phyloP scores from a whole-genome alignment of 768 basidiomycete species.

The Sarcodon aspratus region DNA sequence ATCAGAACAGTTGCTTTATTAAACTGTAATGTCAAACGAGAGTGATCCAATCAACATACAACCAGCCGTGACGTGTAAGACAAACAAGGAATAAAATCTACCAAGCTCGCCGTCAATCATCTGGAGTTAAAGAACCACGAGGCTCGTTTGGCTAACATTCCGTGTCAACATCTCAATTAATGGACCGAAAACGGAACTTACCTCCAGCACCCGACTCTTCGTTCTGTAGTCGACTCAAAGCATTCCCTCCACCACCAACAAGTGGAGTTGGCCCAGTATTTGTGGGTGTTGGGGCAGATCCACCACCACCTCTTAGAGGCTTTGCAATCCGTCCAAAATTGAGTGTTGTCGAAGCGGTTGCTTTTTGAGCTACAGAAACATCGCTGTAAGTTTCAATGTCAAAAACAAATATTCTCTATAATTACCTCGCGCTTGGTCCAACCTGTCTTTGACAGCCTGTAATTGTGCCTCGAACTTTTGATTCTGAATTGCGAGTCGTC shows the following conservation, averaged over 20 bases:
- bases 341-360: constrained; percentile 55
- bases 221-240: constrained; percentile 64
- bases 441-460: constrained; percentile 81
- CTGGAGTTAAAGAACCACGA: constrained; percentile 91
- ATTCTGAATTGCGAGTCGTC: constrained; percentile 84
- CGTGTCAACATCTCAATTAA: constrained; percentile 5
- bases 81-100: neutral
- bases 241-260: constrained; percentile 43
- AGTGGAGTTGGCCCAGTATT: constrained; percentile 28
- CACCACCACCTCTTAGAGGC: constrained; percentile 86
- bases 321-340: constrained; percentile 95
- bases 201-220: constrained; percentile 44
- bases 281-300: constrained; percentile 27
- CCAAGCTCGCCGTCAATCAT: constrained; percentile 21
- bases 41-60: no score
- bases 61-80: neutral
- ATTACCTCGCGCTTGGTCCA: constrained; percentile 88
- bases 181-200: constrained; percentile 2
- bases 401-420: constrained; percentile 1
- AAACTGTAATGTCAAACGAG: no score
- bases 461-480: constrained; percentile 93
- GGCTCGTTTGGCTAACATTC: constrained; percentile 64
- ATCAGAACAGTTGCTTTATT: no score
- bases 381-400: neutral
- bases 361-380: constrained; percentile 57